Base-by-base conservation (phyloP, 2,329 filamentous ascomycete genomes). In the Keithomyces neogunnii region DNA sequence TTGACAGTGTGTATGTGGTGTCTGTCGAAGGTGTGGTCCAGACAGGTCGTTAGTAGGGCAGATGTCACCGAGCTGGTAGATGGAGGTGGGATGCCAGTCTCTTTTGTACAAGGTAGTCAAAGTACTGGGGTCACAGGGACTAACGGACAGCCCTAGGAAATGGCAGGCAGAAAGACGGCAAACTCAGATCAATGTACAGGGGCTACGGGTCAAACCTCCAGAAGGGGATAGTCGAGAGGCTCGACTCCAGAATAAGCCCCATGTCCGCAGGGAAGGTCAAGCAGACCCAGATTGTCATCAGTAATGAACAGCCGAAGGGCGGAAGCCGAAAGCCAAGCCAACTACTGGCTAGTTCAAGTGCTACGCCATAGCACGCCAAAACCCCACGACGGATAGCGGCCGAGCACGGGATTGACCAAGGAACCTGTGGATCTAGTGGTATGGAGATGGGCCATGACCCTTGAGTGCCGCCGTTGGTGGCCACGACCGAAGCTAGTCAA, bases 151-250 rank as follows among this genome's bases (percentile, higher is more conserved):
- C 38, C 48, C 40, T 48, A 54, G 51, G 38, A 39, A 36, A 39
- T 49, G 48, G 48, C 53, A 56, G 48, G 47, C 40, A 29, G 35
- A 42, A 6, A 36, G 35, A 56, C 50, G 56, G 55, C 54, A 55
- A 59, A 48, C 56, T 51, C 45, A 55, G 57, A 59, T 60, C 55
- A 61, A 66, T 61, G 60, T 55, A 59, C 60, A 62, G 55, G 62
- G 61, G 64, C 63, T 63, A 19, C 63, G 67, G 64, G 66, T 66
- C 61, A 60, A 56, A 61, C 62, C 55, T 58, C 68, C 69, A 62
- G 62, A 69, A 67, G 66, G 67, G 62, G 69, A 68, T 69, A 63
- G 61, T 59, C 66, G 64, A 64, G 63, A 65, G 58, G 49, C 33
- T 58, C 55, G 57, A 54, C 55, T 51, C 58, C 55, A 59, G 57